A percentile compares a stretch with the other conserved stretches of the same genome.
Evolutionary conservation across 768 basidiomycete genomes (phyloP).

Genomic region (Russula brevipes): DNA sequence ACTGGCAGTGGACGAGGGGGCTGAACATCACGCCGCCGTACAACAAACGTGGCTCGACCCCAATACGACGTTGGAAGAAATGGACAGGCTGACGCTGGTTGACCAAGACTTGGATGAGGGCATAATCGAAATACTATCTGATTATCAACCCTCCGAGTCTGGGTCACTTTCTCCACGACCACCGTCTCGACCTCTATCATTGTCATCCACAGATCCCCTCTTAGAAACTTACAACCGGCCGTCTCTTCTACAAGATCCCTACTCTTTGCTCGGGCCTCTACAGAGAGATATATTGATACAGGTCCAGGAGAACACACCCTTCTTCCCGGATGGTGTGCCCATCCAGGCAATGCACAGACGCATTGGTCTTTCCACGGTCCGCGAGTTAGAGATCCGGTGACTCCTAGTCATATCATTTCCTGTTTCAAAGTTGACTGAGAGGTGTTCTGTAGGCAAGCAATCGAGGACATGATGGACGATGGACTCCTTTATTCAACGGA

Average conservation of each 20-base stretch:
- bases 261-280: constrained; percentile 19
- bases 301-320: constrained; percentile 19
- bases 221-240: not conserved
- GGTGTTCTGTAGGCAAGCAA: constrained; percentile 22
- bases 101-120: not conserved
- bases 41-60: not conserved
- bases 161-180: not conserved
- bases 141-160: not conserved
- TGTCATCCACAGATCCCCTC: not conserved
- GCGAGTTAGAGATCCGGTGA: constrained; percentile 16
- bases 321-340: constrained; percentile 17
- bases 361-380: not conserved
- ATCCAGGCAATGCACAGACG: constrained; percentile 1
- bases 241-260: constrained; percentile 22
- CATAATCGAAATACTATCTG: not conserved
- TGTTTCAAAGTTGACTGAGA: not conserved
- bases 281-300: constrained; percentile 22
- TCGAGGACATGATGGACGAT: constrained; percentile 26
- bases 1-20: not conserved
- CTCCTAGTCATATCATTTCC: not conserved
- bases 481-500: constrained; percentile 24
- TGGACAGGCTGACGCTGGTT: constrained; percentile 9
- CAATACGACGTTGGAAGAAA: not conserved
- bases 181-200: not conserved
- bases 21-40: not conserved